phyloP scores from a whole-genome alignment of 441 rosid genomes.

The Mallotus repandus region DNA sequence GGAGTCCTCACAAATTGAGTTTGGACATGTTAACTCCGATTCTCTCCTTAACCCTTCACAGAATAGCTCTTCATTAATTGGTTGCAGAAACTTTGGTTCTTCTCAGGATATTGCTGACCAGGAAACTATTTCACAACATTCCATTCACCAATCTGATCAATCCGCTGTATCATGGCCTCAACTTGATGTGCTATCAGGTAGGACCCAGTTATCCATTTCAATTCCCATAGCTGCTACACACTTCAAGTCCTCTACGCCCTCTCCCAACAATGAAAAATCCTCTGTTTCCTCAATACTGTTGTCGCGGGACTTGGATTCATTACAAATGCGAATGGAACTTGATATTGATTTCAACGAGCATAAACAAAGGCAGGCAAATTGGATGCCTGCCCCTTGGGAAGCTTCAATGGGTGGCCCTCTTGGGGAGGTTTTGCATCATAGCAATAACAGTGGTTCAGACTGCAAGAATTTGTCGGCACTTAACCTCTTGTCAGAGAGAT shows the following conservation, averaged over 20 bases:
- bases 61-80: constrained; percentile 29
- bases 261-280: constrained; percentile 43
- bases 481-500: constrained; percentile 40
- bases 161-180: constrained; percentile 44
- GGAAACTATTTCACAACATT: constrained; percentile 40
- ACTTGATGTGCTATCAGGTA: constrained; percentile 42
- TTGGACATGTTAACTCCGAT: constrained; percentile 41
- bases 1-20: constrained; percentile 26
- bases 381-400: constrained; percentile 76
- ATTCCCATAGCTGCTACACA: constrained; percentile 44
- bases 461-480: constrained; percentile 20
- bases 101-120: constrained; percentile 29
- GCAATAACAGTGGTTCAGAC: constrained; percentile 24
- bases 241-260: constrained; percentile 48
- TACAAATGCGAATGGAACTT: constrained; percentile 49
- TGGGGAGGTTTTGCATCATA: constrained; percentile 66
- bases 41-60: constrained; percentile 42
- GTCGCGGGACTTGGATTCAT: constrained; percentile 44
- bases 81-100: constrained; percentile 34
- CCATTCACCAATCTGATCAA: constrained; percentile 44
- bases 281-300: constrained; percentile 49
- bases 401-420: constrained; percentile 77
- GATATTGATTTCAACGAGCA: constrained; percentile 33
- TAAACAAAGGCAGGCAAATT: constrained; percentile 48
- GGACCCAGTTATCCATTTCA: constrained; percentile 58